These are phyloP conservation scores for Xylariales sp. DNA, from an alignment of 2,329 filamentous ascomycete species.

Conservation along the genomic window DNA sequence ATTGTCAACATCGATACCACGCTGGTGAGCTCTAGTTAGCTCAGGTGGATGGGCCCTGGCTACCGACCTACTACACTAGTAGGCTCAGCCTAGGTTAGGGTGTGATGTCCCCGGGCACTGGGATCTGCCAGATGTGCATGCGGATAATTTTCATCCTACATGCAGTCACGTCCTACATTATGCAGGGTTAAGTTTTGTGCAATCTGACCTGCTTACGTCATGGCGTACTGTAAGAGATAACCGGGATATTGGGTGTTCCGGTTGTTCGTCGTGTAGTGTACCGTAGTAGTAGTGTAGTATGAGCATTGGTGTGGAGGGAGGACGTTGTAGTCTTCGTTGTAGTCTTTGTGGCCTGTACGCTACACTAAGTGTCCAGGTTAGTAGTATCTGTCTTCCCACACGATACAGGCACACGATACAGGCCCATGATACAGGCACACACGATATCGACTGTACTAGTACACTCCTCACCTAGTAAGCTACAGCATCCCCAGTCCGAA, in stretches of 20 bases:
- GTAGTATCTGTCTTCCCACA: not conserved
- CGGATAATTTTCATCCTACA: conserved; percentile 20
- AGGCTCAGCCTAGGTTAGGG: not conserved
- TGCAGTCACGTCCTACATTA: conserved; percentile 16
- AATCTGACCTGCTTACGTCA: conserved; percentile 15
- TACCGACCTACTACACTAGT: not conserved
- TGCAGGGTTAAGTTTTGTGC: conserved; percentile 20
- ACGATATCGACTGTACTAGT: not conserved
- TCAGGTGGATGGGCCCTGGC: conserved; percentile 21
- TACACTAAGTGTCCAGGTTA: no score
- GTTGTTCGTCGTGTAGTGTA: conserved; percentile 2
- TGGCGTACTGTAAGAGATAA: not conserved
- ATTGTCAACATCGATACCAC: conserved; percentile 15
- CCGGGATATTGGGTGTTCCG: conserved; percentile 3
- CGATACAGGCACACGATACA: not conserved
- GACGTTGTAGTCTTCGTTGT: no score
- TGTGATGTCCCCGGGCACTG: conserved; percentile 22
- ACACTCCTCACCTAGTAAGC: no score
- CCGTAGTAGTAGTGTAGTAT: not conserved
- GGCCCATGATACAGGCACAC: not conserved
- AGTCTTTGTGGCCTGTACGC: no score
- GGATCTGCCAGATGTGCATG: conserved; percentile 30
- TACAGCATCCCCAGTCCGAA: conserved; percentile 8
- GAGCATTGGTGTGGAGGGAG: no score
- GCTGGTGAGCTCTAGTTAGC: conserved; percentile 15